These are phyloP conservation scores for Prillingera fragicola DNA, from an alignment of 1,284 basidiomycete species.

Conservation along the genomic window DNA sequence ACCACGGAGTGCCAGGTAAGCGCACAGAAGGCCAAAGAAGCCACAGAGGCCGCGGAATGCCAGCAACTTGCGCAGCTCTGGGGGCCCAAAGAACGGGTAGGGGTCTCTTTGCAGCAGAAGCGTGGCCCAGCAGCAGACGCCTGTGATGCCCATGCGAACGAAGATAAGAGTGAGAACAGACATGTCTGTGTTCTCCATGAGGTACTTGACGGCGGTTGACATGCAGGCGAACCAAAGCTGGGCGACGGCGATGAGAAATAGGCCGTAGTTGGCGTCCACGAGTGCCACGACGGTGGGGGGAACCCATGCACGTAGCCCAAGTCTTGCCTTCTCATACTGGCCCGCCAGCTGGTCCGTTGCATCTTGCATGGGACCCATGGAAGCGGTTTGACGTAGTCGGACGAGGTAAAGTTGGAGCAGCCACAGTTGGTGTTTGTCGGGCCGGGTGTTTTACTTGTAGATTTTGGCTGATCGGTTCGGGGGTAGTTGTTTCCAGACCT, in stretches of 20 bases:
- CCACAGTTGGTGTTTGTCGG: too few relatives aligned
- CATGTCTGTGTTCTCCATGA: constrained; percentile 36
- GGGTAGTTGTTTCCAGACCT: too few relatives aligned
- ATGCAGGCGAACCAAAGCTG: constrained; percentile 61
- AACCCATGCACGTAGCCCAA: too few relatives aligned
- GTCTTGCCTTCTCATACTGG: too few relatives aligned
- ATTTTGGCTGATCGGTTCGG: too few relatives aligned
- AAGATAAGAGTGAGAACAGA: constrained; percentile 36
- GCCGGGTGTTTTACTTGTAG: too few relatives aligned
- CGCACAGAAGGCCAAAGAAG: constrained; percentile 33
- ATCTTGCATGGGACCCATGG: too few relatives aligned
- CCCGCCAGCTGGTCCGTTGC: too few relatives aligned
- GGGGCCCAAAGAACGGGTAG: constrained; percentile 63
- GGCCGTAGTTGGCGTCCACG: constrained; percentile 54
- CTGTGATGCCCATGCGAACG: constrained; percentile 49
- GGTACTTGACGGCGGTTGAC: constrained; percentile 51
- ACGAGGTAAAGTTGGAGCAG: too few relatives aligned
- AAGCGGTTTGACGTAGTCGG: too few relatives aligned
- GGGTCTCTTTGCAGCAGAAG: constrained; percentile 54
- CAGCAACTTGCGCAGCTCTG: constrained; percentile 59
- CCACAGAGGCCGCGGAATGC: constrained; percentile 60
- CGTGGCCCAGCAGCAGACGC: constrained; percentile 51
- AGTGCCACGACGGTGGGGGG: constrained; percentile 18
- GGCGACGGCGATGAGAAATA: constrained; percentile 58
- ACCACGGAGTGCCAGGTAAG: constrained; percentile 61